phyloP scores from a whole-genome alignment of 768 basidiomycete genomes.

The Chalciporus piperatus region DNA sequence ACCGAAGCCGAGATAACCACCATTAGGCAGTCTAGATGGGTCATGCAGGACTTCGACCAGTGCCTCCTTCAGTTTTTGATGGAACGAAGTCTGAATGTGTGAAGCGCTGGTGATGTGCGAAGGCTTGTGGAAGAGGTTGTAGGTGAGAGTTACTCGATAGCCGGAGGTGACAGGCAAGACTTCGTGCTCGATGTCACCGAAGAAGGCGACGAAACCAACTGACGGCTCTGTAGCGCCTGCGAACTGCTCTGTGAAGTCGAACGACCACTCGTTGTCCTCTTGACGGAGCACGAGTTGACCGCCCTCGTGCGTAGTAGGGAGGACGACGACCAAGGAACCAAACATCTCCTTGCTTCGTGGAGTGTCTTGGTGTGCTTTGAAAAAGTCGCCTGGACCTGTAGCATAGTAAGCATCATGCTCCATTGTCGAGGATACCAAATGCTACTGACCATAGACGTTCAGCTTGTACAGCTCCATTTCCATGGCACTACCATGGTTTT shows the following conservation, averaged over 20 bases:
- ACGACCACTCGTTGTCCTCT: too few species aligned
- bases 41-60: slow-evolving; percentile 22
- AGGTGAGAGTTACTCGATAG: slow-evolving; percentile 42
- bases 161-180: slow-evolving; percentile 40
- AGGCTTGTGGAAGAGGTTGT: slow-evolving; percentile 30
- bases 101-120: not conserved
- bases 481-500: slow-evolving; percentile 27
- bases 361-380: slow-evolving; percentile 51
- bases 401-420: not conserved
- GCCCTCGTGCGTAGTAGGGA: slow-evolving; percentile 45
- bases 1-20: slow-evolving; percentile 35
- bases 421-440: too few species aligned
- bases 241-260: slow-evolving; percentile 34
- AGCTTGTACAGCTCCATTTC: slow-evolving; percentile 41
- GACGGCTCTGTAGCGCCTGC: not conserved
- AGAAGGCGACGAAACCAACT: slow-evolving; percentile 39
- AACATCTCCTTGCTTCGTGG: slow-evolving; percentile 44
- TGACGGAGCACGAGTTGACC: slow-evolving; percentile 41
- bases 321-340: slow-evolving; percentile 48
- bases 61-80: not conserved
- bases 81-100: not conserved
- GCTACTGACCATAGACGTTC: slow-evolving; percentile 41
- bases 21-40: slow-evolving; percentile 27
- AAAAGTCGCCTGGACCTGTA: slow-evolving; percentile 37
- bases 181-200: slow-evolving; percentile 45